phyloP scores from a whole-genome alignment of 106 monocot species.

The Allium sativum region DNA sequence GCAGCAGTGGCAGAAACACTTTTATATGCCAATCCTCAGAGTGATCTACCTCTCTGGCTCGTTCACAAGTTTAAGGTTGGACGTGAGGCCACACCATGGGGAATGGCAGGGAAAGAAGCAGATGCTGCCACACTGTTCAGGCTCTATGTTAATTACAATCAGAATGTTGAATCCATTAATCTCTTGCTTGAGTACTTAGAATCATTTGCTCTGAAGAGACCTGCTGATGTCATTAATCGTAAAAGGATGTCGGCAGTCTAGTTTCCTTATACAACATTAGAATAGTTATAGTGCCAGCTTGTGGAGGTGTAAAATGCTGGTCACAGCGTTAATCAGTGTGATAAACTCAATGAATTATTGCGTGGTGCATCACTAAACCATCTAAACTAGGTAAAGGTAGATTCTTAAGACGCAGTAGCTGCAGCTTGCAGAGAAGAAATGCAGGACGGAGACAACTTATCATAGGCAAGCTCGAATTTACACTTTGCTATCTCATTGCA shows the following conservation, averaged over 20 bases:
- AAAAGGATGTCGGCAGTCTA: conserved; percentile 89
- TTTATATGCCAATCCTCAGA: conserved; percentile 59
- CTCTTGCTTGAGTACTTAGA: conserved; percentile 85
- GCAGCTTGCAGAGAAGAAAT: conserved; percentile 13
- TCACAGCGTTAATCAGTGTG: conserved; percentile 64
- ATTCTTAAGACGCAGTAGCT: conserved; percentile 74
- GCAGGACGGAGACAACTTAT: not conserved
- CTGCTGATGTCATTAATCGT: conserved; percentile 50
- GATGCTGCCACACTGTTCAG: conserved; percentile 79
- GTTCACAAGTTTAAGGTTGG: conserved; percentile 97
- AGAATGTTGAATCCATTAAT: conserved; percentile 75
- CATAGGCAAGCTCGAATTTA: not conserved
- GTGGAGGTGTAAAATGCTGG: conserved; percentile 55
- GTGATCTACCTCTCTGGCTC: conserved; percentile 94
- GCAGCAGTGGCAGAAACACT: conserved; percentile 84
- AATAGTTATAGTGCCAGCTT: conserved; percentile 69
- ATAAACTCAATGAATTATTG: conserved; percentile 54
- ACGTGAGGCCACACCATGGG: conserved; percentile 47
- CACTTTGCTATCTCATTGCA: not conserved
- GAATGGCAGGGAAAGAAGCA: conserved; percentile 80
- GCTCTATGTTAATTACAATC: conserved; percentile 70
- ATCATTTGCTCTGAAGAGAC: conserved; percentile 53
- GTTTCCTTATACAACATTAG: conserved; percentile 81
- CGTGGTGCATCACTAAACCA: conserved; percentile 40
- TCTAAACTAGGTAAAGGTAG: conserved; percentile 76